Evolutionary conservation across 2,329 filamentous ascomycete species (phyloP).

Genomic region (Whalleya microplaca): DNA sequence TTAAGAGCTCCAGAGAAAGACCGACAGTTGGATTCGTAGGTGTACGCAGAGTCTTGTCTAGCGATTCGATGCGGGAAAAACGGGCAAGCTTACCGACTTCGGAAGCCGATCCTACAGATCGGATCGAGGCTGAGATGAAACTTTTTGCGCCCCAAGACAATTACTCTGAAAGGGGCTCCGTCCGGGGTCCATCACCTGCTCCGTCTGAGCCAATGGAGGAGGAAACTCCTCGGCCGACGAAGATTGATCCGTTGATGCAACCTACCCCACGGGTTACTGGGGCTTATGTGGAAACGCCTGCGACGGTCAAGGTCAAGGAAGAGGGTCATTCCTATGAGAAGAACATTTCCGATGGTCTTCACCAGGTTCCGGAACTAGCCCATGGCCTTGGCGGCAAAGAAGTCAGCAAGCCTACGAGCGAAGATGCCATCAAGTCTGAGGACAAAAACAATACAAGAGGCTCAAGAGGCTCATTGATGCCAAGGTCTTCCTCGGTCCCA

Average conservation of each 20-base stretch:
- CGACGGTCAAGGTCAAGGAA: conserved; percentile 42
- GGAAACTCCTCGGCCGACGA: conserved; percentile 52
- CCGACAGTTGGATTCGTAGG: conserved; percentile 53
- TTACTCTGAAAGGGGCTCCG: conserved; percentile 59
- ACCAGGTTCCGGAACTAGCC: not conserved
- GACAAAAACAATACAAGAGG: conserved; percentile 5
- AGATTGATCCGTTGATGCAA: conserved; percentile 50
- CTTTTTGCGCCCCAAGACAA: conserved; percentile 60
- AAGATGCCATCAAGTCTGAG: conserved; percentile 9
- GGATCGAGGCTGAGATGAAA: conserved; percentile 59
- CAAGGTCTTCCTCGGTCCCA: conserved; percentile 33
- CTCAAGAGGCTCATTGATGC: conserved; percentile 9
- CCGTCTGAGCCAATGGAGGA: conserved; percentile 42
- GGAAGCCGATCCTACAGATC: conserved; percentile 58
- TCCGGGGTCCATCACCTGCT: conserved; percentile 53
- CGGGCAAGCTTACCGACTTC: conserved; percentile 51
- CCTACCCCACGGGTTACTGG: conserved; percentile 59
- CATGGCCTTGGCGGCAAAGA: conserved; percentile 10
- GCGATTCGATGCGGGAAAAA: conserved; percentile 54
- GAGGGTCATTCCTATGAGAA: conserved; percentile 19
- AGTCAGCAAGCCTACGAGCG: conserved; percentile 16
- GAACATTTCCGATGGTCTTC: conserved; percentile 3
- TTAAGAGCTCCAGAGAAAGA: conserved; percentile 36
- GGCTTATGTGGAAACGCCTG: conserved; percentile 61
- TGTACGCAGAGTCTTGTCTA: conserved; percentile 47